Percentiles rank a stretch among this genome's conserved stretches.
phyloP scores from a whole-genome alignment of 2,329 filamentous ascomycete species.

The Alternaria sp. region DNA sequence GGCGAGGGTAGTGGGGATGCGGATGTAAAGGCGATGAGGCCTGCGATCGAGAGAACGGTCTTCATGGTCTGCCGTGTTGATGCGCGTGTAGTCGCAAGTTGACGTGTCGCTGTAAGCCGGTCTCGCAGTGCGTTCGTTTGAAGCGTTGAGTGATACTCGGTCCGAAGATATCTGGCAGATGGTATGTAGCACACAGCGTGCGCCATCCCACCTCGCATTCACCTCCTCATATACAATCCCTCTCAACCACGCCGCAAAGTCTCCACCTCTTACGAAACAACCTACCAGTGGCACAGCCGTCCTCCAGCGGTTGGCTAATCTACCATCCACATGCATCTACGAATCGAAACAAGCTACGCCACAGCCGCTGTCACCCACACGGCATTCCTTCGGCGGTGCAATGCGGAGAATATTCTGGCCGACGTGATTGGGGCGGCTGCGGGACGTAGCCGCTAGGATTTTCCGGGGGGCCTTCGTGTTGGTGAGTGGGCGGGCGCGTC shows the following conservation, averaged over 20 bases:
- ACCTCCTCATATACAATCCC: not conserved
- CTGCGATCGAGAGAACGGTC: not conserved
- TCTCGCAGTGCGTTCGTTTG: not conserved
- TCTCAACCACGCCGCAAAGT: not conserved
- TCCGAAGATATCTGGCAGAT: not conserved
- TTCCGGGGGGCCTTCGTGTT: not conserved
- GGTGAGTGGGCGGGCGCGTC: not conserved
- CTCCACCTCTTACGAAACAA: not conserved
- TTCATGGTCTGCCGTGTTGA: not conserved
- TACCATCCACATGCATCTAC: too few species aligned
- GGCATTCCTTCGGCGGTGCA: not conserved
- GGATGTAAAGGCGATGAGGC: not conserved
- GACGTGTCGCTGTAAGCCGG: not conserved
- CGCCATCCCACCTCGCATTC: not conserved
- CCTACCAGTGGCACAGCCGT: slow-evolving; percentile 17
- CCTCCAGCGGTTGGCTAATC: slow-evolving; percentile 10
- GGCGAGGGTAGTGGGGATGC: not conserved
- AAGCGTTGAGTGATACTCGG: not conserved
- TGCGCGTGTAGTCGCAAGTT: not conserved
- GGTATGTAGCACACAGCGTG: not conserved
- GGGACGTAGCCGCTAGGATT: not conserved
- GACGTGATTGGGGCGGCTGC: not conserved
- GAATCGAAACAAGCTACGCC: not conserved
- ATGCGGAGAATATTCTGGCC: not conserved
- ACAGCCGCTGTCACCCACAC: not conserved